A percentile compares a stretch with the other conserved stretches of the same genome.
Evolutionary conservation across 2,329 filamentous ascomycete genomes (phyloP).

Genomic region (Dactylellina drechsleri): DNA sequence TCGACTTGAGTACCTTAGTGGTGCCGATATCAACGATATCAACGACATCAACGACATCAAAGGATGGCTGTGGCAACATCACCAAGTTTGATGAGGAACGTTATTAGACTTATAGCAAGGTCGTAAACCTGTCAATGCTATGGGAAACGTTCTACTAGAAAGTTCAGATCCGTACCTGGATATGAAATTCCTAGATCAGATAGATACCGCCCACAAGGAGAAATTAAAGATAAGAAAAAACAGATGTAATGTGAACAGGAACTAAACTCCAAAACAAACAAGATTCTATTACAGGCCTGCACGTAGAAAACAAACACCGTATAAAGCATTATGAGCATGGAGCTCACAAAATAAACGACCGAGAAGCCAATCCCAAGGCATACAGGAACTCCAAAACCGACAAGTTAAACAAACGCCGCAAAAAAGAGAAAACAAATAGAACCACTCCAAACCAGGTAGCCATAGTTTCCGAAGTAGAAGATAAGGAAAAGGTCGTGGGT

Average conservation of each 20-base stretch:
- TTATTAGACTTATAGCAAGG: slow-evolving; percentile 9
- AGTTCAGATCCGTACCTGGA: not conserved
- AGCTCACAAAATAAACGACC: slow-evolving; percentile 34
- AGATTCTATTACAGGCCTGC: slow-evolving; percentile 32
- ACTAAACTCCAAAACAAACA: slow-evolving; percentile 35
- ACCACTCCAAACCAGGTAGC: slow-evolving; percentile 45
- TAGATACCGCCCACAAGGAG: slow-evolving; percentile 19
- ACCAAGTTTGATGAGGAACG: slow-evolving; percentile 19
- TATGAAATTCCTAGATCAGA: slow-evolving; percentile 40
- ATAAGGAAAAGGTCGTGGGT: slow-evolving; percentile 51
- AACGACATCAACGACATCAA: slow-evolving; percentile 1
- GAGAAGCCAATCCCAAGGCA: slow-evolving; percentile 16
- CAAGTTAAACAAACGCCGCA: slow-evolving; percentile 34
- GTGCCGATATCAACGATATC: slow-evolving; percentile 8
- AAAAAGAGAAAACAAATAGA: slow-evolving; percentile 15
- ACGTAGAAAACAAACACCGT: slow-evolving; percentile 8
- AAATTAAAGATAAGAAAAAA: slow-evolving; percentile 19
- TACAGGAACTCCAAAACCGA: slow-evolving; percentile 37
- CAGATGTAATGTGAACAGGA: slow-evolving; percentile 15
- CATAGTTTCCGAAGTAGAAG: slow-evolving; percentile 30
- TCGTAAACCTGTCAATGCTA: slow-evolving; percentile 1
- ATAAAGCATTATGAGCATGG: slow-evolving; percentile 48
- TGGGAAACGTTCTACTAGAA: not conserved
- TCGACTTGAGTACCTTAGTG: not conserved
- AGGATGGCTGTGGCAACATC: not conserved